These are phyloP conservation scores for Cladophialophora bantiana DNA, from an alignment of 2,329 filamentous ascomycete species.

Conservation along the genomic window DNA sequence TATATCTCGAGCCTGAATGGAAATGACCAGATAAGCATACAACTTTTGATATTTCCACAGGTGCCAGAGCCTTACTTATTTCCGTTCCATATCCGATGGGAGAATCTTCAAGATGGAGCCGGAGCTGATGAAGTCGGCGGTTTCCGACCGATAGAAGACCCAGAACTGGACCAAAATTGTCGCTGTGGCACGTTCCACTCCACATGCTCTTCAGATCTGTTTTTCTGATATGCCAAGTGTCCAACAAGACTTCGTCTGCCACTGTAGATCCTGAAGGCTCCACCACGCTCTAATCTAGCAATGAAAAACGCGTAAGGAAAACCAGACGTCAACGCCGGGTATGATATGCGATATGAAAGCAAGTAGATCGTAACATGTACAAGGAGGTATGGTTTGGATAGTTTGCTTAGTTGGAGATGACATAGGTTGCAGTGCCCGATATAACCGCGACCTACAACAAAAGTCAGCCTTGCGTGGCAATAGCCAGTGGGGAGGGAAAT, in stretches of 20 bases:
- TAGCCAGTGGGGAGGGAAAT: conserved; percentile 3
- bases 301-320: conserved; percentile 26
- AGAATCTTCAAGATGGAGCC: not conserved
- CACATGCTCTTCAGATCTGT: not conserved
- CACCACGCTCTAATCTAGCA: conserved; percentile 22
- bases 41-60: not conserved
- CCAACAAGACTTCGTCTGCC: conserved; percentile 18
- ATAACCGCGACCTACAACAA: conserved; percentile 55
- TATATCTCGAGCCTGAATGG: not conserved
- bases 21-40: not conserved
- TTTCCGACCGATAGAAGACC: not conserved
- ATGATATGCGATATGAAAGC: conserved; percentile 35
- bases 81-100: not conserved
- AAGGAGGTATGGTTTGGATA: conserved; percentile 13
- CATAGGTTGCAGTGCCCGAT: conserved; percentile 59
- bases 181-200: not conserved
- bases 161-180: not conserved
- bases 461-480: conserved; percentile 23
- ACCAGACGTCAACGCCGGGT: conserved; percentile 37
- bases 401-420: conserved; percentile 46
- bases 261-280: conserved; percentile 20
- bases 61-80: not conserved
- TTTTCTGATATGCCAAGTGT: conserved; percentile 6
- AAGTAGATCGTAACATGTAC: conserved; percentile 35
- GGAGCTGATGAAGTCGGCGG: not conserved